A percentile compares a stretch with the other conserved stretches of the same genome.
Conservation (phyloP, 2,329 filamentous ascomycete species). For the Diplocarpon mali region DNA sequence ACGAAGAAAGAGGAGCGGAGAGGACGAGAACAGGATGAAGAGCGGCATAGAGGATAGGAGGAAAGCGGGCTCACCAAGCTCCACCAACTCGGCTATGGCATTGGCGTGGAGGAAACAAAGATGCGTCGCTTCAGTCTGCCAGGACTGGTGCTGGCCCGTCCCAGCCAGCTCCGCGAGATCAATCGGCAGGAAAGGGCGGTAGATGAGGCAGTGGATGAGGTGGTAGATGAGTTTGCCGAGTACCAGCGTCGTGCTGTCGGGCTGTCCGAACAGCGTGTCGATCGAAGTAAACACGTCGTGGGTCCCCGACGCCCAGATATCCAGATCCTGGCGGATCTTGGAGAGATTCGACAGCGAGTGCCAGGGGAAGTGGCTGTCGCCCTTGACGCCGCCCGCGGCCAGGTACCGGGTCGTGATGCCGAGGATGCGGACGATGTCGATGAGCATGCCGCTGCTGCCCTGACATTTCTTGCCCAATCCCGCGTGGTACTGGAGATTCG, state of each 20-base stretch:
- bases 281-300: constrained; percentile 69
- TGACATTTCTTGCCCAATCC: constrained; percentile 59
- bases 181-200: constrained; percentile 76
- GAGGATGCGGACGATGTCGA: constrained; percentile 73
- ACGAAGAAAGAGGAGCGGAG: too few relatives aligned
- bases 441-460: constrained; percentile 68
- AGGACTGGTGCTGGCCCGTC: constrained; percentile 75
- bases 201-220: constrained; percentile 75
- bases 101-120: constrained; percentile 81
- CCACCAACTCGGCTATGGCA: constrained; percentile 72
- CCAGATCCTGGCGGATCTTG: constrained; percentile 74
- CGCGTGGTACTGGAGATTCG: constrained; percentile 64
- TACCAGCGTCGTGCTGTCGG: constrained; percentile 67
- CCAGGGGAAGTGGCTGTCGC: constrained; percentile 86
- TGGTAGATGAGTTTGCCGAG: constrained; percentile 83
- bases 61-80: constrained; percentile 43
- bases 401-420: constrained; percentile 77
- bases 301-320: constrained; percentile 75
- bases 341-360: constrained; percentile 76
- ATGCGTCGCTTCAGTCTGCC: constrained; percentile 87
- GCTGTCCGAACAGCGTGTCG: constrained; percentile 63
- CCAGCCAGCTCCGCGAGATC: constrained; percentile 72
- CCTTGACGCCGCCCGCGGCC: constrained; percentile 75
- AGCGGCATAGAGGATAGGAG: not conserved
- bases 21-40: too few relatives aligned